phyloP scores from a whole-genome alignment of 345 rosid species.

The Pistacia integerrima region DNA sequence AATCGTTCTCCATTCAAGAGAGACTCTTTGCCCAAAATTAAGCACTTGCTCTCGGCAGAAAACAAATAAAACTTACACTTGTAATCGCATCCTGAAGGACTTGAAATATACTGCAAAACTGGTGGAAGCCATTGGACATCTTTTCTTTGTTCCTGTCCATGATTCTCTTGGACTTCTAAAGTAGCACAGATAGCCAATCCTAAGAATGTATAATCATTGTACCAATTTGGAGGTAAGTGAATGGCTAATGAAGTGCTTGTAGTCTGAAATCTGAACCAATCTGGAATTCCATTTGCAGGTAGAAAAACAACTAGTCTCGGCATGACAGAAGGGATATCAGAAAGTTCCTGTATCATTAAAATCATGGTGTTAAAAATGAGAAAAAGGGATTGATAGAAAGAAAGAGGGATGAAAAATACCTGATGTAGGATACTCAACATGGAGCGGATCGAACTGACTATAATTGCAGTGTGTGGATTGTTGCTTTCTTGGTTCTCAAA shows the following conservation, averaged over 20 bases:
- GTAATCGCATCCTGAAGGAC: not conserved
- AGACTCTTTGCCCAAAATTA: not conserved
- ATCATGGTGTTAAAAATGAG: not conserved
- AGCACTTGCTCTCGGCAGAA: not conserved
- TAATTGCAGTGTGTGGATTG: not conserved
- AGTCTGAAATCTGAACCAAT: slow-evolving; percentile 14
- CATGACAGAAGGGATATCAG: not conserved
- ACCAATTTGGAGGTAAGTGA: slow-evolving; percentile 15
- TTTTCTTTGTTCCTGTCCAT: not conserved
- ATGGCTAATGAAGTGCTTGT: not conserved
- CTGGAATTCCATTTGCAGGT: slow-evolving; percentile 18
- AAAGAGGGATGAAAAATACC: not conserved
- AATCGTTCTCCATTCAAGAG: not conserved
- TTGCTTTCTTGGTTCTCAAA: not conserved
- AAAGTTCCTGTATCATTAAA: slow-evolving; percentile 1
- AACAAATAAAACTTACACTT: not conserved
- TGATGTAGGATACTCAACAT: not conserved
- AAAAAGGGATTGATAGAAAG: not conserved
- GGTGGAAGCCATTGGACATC: not conserved
- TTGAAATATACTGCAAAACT: not conserved
- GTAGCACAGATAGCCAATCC: slow-evolving; percentile 19
- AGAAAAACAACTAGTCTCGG: not conserved
- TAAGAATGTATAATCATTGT: not conserved
- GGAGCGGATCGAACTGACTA: not conserved
- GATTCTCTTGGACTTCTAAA: not conserved